Conservation (phyloP, 192 early-diverging fungal species). For the Linnemannia exigua region DNA sequence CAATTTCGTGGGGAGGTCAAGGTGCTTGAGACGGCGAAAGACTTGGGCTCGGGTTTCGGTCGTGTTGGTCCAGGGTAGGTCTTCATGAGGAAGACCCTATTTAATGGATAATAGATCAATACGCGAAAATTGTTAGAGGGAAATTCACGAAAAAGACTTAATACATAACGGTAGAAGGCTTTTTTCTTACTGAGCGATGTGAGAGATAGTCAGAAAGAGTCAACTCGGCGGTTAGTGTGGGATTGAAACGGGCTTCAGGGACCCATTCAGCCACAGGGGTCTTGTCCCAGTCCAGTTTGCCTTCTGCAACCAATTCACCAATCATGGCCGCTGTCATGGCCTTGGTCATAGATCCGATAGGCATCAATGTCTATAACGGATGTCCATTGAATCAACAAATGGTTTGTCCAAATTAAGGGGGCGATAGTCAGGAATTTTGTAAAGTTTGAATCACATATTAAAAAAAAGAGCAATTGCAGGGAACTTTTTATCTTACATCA, state of each 20-base stretch:
- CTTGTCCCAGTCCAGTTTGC: constrained; percentile 38
- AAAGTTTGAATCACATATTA: neutral
- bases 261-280: constrained; percentile 23
- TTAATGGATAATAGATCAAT: too few species aligned
- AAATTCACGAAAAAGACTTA: too few species aligned
- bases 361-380: constrained; percentile 10
- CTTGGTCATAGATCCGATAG: constrained; percentile 26
- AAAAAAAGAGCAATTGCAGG: neutral
- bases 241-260: constrained; percentile 12
- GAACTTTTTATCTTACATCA: constrained; percentile 11
- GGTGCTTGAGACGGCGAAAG: constrained; percentile 8
- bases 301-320: constrained; percentile 42
- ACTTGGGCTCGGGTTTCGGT: neutral
- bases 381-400: neutral
- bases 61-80: neutral
- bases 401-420: too few species aligned
- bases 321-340: constrained; percentile 35
- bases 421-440: too few species aligned
- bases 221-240: constrained; percentile 10
- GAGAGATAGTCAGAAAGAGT: neutral
- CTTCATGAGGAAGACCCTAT: constrained; percentile 2
- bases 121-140: too few species aligned
- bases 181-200: constrained; percentile 2
- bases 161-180: too few species aligned
- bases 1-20: neutral